Evolutionary conservation across 805 yeast species (phyloP).

Genomic region (Ogataea philodendri): DNA sequence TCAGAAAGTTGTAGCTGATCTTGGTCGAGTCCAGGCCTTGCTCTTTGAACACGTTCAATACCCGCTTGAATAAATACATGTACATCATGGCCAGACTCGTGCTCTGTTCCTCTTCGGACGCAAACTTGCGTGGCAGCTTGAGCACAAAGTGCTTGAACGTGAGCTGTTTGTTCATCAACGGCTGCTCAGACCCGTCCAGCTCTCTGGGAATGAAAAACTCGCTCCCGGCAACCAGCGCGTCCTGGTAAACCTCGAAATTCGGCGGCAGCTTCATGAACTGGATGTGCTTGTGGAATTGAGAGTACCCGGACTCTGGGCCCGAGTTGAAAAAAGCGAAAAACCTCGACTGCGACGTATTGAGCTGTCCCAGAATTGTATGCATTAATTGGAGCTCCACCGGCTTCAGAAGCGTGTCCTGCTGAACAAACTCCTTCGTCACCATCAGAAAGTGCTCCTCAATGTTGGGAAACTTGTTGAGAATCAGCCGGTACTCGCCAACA

Average conservation of each 20-base stretch:
- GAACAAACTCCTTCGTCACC: conserved; percentile 69
- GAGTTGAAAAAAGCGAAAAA: conserved; percentile 86
- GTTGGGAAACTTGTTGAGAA: conserved; percentile 86
- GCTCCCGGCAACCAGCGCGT: conserved; percentile 41
- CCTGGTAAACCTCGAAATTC: conserved; percentile 57
- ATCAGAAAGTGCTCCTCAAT: conserved; percentile 74
- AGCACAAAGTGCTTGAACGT: conserved; percentile 82
- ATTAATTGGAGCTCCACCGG: conserved; percentile 67
- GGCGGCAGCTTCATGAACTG: conserved; percentile 77
- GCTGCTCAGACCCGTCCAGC: conserved; percentile 41
- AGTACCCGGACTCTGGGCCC: conserved; percentile 90
- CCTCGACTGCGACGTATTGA: conserved; percentile 45
- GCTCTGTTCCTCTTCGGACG: conserved; percentile 40
- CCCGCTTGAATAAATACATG: conserved; percentile 68
- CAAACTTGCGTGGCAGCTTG: conserved; percentile 45
- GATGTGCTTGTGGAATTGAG: conserved; percentile 89
- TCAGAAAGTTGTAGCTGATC: conserved; percentile 74
- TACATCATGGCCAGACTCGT: conserved; percentile 67
- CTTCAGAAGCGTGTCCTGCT: conserved; percentile 69
- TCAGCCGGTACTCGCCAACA: conserved; percentile 55
- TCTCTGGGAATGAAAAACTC: conserved; percentile 56
- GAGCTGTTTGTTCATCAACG: conserved; percentile 57
- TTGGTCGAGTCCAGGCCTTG: conserved; percentile 36
- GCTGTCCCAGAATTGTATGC: conserved; percentile 49
- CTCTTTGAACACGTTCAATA: conserved; percentile 64